Conservation (phyloP, 257 asterid genomes). For the Coffea eugenioides region DNA sequence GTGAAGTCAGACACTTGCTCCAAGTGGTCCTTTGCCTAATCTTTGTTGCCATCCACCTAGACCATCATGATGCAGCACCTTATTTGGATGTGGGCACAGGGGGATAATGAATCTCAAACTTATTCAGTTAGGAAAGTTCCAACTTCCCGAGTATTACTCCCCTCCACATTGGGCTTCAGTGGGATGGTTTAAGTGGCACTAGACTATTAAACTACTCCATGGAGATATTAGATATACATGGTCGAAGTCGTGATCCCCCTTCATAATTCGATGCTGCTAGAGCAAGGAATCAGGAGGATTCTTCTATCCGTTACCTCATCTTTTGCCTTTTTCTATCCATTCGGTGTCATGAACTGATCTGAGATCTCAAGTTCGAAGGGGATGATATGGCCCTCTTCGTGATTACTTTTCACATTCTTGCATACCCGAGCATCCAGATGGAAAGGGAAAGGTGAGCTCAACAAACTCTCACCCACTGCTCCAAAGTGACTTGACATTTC, state of each 20-base stretch:
- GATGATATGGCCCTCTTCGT: not conserved
- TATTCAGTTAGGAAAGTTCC: not conserved
- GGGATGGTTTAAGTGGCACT: not conserved
- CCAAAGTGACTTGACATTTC: not conserved
- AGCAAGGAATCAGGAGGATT: not conserved
- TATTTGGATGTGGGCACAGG: not conserved
- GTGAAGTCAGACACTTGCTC: not conserved
- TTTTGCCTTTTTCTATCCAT: not conserved
- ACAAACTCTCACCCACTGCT: not conserved
- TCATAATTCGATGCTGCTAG: not conserved
- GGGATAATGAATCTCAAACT: constrained; percentile 3
- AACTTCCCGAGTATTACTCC: not conserved
- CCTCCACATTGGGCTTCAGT: not conserved
- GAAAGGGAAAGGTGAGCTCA: not conserved
- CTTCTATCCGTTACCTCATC: not conserved
- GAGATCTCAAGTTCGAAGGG: not conserved
- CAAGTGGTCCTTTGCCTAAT: not conserved
- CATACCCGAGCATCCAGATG: too few relatives aligned
- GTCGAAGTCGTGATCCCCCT: not conserved
- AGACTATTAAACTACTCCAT: not conserved
- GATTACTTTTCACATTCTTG: not conserved
- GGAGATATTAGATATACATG: not conserved
- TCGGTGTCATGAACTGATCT: not conserved
- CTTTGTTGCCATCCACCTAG: constrained; percentile 14
- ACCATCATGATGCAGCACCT: not conserved